Evolutionary conservation across 495 filamentous ascomycete genomes (phyloP), one percentile per base, ranked within the genome.

Genomic region (Terfezia boudieri): DNA sequence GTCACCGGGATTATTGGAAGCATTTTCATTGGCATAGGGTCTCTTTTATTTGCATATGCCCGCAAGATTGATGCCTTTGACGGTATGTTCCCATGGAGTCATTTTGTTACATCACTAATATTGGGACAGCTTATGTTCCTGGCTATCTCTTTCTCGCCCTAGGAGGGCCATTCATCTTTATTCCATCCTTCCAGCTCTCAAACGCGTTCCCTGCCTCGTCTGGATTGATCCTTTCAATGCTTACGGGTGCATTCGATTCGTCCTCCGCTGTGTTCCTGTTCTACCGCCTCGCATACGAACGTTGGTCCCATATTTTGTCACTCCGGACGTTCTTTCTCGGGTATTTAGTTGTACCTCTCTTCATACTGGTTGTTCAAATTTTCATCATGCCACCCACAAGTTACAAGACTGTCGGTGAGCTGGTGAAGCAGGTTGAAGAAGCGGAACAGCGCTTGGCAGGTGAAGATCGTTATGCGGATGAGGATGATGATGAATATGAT

Each of bases 231-330:
- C 70, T 94, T 3, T 85, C 87, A 0, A 73, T 87, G 36, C 70
- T 94, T 17, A 94, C 86, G 0, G 87, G 87, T 6, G 86, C 86
- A 41, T 94, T 94, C 60, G 87, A 94, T 66, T 80, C 86, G 1
- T 87, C 82, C 8, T 86, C 81, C 61, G 85, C 86, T n/a, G 59
- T 93, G 3, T 94, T 94, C 64, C 73, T 94, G 12, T 58, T 86
- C n/a, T 92, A 93, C 65, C 76, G 86, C 2, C 67, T 94, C 35
- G 66, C 85, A 35, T 89, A 83, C 63, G 71, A 85, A 53, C 71
- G 70, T 48, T 78, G 76, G 1, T 60, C 70, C 22, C 78, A 77
- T 26, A 58, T 61, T 20, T 78, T 94, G 59, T 75, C 75, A 20
- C 75, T 79, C 22, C 70, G 76, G 53, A 71, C 73, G 51, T 89